Evolutionary conservation across 73 alveolate genomes (phyloP), one percentile per base, ranked within the genome.

Genomic region (Symbiodinium natans): DNA sequence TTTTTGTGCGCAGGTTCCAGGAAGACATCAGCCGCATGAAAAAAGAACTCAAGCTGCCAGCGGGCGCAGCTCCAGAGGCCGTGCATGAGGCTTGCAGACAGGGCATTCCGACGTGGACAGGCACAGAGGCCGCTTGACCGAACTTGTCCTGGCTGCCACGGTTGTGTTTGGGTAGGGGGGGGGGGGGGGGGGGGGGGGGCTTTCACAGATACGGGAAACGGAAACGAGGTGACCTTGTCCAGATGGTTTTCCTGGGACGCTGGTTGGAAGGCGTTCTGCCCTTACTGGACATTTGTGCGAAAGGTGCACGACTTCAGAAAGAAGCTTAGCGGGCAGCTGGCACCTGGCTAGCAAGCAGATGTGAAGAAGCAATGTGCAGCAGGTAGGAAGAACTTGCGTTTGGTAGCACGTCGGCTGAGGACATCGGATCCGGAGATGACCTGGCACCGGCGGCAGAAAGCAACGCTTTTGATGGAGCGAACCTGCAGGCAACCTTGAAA

Each of bases 211-310:
- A n/a, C n/a, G n/a, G n/a, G n/a, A n/a, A n/a, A n/a, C 41, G 10
- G 29, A 10, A 29, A 23, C 33, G 29, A 83, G 92, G 92, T 83
- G 3, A 23, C 48, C 21, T 41, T 83, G 74, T 38, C 71, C 43
- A 52, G 92, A 29, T 83, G 92, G 92, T 83, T 83, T 27, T 10
- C 41, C 11, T 83, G 92, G 92, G 92, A 83, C 34, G 40, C 71
- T 41, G 92, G 92, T 25, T 83, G 92, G 92, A n/a, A 40, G 15
- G 9, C 71, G 36, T 41, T 83, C 42, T 11, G 40, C 10, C 92
- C 92, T 0, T 41, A 41, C 25, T 83, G 92, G 92, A 41, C 92
- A 0, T 41, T 83, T 46, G 33, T 42, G 75, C 27, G 54, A 43
- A 83, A 83, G 73, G 92, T 83, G 71, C 92, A 83, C 54, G 41